phyloP scores from a whole-genome alignment of 164 flowering plant genomes.

The Annona cherimola region DNA sequence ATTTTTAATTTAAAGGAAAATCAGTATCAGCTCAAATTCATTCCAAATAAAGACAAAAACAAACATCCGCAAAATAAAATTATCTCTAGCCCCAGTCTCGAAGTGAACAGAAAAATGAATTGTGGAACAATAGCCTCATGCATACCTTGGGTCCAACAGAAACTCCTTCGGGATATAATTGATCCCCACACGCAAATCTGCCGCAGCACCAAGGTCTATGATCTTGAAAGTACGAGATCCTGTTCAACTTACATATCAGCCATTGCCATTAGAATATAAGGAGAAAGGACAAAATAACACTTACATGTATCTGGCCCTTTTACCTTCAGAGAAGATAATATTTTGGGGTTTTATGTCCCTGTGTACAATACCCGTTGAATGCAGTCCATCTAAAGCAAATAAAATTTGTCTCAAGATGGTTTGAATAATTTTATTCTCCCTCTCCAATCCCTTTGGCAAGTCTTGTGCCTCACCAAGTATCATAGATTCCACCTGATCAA shows the following conservation, averaged over 20 bases:
- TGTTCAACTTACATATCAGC: conserved; percentile 26
- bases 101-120: not conserved
- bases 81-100: not conserved
- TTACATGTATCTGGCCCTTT: not conserved
- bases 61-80: not conserved
- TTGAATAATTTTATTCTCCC: conserved; percentile 90
- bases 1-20: not conserved
- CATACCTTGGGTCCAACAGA: conserved; percentile 89
- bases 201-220: conserved; percentile 97
- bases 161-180: conserved; percentile 96
- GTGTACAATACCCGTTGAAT: conserved; percentile 95
- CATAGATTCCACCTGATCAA: conserved; percentile 71
- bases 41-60: not conserved
- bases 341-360: conserved; percentile 98
- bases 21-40: too few relatives aligned
- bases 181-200: conserved; percentile 95
- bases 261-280: not conserved
- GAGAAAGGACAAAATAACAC: not conserved
- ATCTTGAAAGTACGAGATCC: conserved; percentile 90
- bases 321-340: conserved; percentile 92
- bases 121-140: not conserved
- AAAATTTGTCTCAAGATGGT: conserved; percentile 78
- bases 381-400: conserved; percentile 95
- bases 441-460: conserved; percentile 82
- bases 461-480: conserved; percentile 75